Conservation (phyloP, 139 green algal species). For the Nannochloris sp. region DNA sequence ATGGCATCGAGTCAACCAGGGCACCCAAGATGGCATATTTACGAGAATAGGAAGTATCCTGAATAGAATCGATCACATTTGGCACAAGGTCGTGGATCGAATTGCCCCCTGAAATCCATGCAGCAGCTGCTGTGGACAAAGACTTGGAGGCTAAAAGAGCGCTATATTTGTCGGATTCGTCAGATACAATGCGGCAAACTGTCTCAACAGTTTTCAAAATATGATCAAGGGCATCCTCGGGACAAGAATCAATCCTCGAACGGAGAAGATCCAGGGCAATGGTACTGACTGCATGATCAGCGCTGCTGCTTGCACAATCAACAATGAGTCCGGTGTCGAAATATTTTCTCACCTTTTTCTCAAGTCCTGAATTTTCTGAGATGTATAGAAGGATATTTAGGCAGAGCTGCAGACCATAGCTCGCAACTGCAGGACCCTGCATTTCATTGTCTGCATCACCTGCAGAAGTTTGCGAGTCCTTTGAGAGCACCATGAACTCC, state of each 20-base stretch:
- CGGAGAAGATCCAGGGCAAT: slow-evolving; percentile 56
- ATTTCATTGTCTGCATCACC: not conserved
- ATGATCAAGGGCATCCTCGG: slow-evolving; percentile 41
- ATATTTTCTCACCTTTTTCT: slow-evolving; percentile 3
- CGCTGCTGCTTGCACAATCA: slow-evolving; percentile 30
- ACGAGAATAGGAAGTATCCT: not conserved
- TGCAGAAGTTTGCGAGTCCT: not conserved
- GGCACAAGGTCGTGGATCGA: slow-evolving; percentile 10
- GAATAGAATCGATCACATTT: slow-evolving; percentile 8
- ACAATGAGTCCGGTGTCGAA: slow-evolving; percentile 51
- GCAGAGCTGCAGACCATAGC: not conserved
- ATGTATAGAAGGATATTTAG: not conserved
- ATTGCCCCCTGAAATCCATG: slow-evolving; percentile 25
- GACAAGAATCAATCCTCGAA: slow-evolving; percentile 26
- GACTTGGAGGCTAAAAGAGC: slow-evolving; percentile 20
- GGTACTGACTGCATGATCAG: slow-evolving; percentile 52
- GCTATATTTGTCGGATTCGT: slow-evolving; percentile 46
- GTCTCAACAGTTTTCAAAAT: slow-evolving; percentile 50
- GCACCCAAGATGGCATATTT: not conserved
- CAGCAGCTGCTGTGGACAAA: slow-evolving; percentile 19
- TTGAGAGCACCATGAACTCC: not conserved
- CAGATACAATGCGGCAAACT: slow-evolving; percentile 32
- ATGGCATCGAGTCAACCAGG: not conserved
- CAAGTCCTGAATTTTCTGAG: not conserved
- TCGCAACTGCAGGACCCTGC: not conserved